Conservation (phyloP, 306 rosid species). For the Vicia villosa region DNA sequence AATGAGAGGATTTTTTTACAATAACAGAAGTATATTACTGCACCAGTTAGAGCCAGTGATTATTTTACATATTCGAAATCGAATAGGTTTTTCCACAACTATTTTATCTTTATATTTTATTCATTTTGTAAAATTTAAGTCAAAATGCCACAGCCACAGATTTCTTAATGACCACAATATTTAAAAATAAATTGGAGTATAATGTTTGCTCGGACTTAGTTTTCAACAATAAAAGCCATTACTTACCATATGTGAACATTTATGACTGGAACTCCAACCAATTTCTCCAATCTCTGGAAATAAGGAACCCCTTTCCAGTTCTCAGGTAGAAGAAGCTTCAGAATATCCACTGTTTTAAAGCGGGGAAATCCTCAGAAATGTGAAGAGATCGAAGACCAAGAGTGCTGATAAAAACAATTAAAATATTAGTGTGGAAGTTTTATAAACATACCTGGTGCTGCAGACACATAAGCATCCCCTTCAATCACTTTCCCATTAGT, state of each 20-base stretch:
- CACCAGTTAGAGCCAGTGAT: constrained; percentile 14
- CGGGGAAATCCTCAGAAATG: constrained; percentile 18
- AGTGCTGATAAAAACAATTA: background rate
- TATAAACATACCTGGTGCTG: constrained; percentile 78
- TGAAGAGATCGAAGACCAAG: constrained; percentile 34
- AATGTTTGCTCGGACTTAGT: background rate
- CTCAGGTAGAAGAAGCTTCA: constrained; percentile 84
- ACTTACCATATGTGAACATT: constrained; percentile 95
- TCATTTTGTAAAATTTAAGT: constrained; percentile 8
- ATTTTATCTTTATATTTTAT: constrained; percentile 21
- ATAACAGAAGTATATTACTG: constrained; percentile 16
- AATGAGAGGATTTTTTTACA: constrained; percentile 10
- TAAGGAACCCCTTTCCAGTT: constrained; percentile 89
- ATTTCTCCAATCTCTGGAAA: constrained; percentile 87
- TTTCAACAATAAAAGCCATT: constrained; percentile 33
- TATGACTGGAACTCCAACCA: constrained; percentile 95
- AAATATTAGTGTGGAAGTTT: constrained; percentile 8
- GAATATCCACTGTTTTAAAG: constrained; percentile 72
- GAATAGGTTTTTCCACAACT: constrained; percentile 9
- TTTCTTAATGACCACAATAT: background rate
- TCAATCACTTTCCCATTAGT: constrained; percentile 69
- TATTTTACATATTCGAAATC: constrained; percentile 7
- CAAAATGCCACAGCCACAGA: background rate
- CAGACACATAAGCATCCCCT: constrained; percentile 89
- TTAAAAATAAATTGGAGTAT: constrained; percentile 3